Evolutionary conservation across 2,329 filamentous ascomycete genomes (phyloP), one percentile per base, ranked within the genome.

Genomic region (Cercospora sp.): DNA sequence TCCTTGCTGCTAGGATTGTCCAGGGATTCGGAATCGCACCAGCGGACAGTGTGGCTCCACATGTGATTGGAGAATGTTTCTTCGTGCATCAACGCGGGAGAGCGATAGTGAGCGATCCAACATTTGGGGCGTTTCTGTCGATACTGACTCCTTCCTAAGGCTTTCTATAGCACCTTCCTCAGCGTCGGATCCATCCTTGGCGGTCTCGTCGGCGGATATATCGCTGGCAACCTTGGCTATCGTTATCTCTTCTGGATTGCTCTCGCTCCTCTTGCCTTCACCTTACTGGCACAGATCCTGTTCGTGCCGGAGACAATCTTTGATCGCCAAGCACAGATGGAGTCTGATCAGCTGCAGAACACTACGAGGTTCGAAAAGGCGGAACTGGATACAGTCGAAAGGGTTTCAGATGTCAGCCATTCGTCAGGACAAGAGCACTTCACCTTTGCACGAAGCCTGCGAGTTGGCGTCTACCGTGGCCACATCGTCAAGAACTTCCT

Each of bases 221-320:
- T 83, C 53, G 78, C 77, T 12, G 75, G 71, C 10, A 36, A 63
- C 31, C 68, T 76, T 36, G 79, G 79, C 8, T 76, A 81, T 6
- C 42, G 65, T 5, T 82, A 80, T 75, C 73, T 81, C 13, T 80
- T 81, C 71, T 82, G 80, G 79, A 78, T 79, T 53, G 79, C 80
- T 48, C 77, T 80, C 3, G 72, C 81, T 6, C 68, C 81, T 1
- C 73, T 74, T 2, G 77, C 75, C 6, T 72, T 76, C 58, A 72
- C 73, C 6, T 75, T 81, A 30, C 60, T 76, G 1, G 67, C 79
- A 2, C 76, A 77, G 63, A 68, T 81, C 8, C 67, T 82, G 42
- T 74, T 81, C 33, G 77, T 80, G 31, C 78, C 80, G 8, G 80
- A 82, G 63, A 82, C 80, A 0, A 70, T 80, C 2, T 82, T 79